phyloP scores from a whole-genome alignment of 148 eudicot genomes.

The Dianthus caryophyllus region DNA sequence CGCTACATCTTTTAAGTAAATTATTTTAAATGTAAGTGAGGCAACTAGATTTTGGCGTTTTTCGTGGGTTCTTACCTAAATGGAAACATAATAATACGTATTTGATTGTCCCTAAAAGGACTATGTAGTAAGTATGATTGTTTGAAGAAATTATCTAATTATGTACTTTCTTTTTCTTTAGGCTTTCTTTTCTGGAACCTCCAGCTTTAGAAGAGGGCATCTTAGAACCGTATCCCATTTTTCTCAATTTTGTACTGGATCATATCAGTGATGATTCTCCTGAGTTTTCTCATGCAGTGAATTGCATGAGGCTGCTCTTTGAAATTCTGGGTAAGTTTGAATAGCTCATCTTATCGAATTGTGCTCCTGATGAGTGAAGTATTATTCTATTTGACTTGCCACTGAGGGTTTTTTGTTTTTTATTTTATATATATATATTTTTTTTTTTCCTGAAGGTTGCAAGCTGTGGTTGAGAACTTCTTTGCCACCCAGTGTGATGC shows the following conservation, averaged over 20 bases:
- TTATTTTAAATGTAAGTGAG: too few species aligned
- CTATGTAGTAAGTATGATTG: too few species aligned
- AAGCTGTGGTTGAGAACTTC: constrained; percentile 93
- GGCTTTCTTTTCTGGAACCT: constrained; percentile 94
- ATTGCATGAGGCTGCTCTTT: constrained; percentile 83
- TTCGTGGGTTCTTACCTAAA: too few species aligned
- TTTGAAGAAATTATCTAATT: constrained; percentile 13
- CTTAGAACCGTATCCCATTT: constrained; percentile 83
- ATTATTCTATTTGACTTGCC: constrained; percentile 4
- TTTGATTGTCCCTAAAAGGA: too few species aligned
- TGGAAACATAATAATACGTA: too few species aligned
- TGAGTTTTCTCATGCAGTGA: constrained; percentile 95
- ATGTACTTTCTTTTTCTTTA: constrained; percentile 32
- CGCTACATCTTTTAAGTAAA: too few species aligned
- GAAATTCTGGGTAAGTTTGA: constrained; percentile 73
- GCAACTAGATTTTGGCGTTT: too few species aligned
- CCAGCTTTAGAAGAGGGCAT: constrained; percentile 97
- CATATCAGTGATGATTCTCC: constrained; percentile 94
- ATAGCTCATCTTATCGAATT: not conserved
- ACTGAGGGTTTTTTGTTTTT: constrained; percentile 11
- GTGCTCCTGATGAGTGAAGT: not conserved
- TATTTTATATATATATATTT: too few species aligned
- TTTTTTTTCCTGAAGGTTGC: constrained; percentile 50
- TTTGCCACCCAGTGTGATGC: constrained; percentile 90
- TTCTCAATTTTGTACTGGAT: constrained; percentile 84